Evolutionary conservation across 1,284 basidiomycete species (phyloP).

Genomic region (Microbotryum lychnidis-dioicae): DNA sequence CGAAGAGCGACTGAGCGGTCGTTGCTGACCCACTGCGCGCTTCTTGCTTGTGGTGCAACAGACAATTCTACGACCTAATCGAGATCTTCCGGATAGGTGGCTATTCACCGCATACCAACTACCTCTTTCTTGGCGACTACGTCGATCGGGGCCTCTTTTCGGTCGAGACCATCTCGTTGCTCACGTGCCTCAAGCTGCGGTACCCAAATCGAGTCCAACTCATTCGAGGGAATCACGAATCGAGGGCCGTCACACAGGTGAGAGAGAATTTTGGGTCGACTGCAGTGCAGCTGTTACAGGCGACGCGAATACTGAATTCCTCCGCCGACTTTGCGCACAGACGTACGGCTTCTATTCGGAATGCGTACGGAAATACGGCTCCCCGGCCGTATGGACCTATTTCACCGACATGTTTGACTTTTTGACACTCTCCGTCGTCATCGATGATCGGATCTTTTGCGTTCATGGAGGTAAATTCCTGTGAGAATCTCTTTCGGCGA

Average conservation of each 20-base stretch:
- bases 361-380: conserved; percentile 95
- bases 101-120: conserved; percentile 92
- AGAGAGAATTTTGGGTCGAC: conserved; percentile 31
- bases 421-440: conserved; percentile 91
- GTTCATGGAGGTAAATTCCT: conserved; percentile 72
- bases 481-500: not conserved
- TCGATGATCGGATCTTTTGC: conserved; percentile 98
- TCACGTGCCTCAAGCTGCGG: conserved; percentile 92
- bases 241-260: conserved; percentile 93
- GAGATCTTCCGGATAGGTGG: conserved; percentile 99
- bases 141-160: conserved; percentile 96
- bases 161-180: conserved; percentile 93
- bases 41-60: conserved; percentile 37
- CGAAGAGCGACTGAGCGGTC: too few relatives aligned
- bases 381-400: conserved; percentile 92
- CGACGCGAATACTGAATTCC: too few relatives aligned
- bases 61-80: conserved; percentile 98
- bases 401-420: conserved; percentile 99
- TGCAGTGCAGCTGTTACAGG: conserved; percentile 5
- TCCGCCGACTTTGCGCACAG: conserved; percentile 44
- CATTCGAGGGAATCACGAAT: conserved; percentile 97
- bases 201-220: conserved; percentile 96
- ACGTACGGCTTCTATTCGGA: conserved; percentile 99
- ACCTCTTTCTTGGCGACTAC: conserved; percentile 95
- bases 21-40: too few relatives aligned